Percentiles rank a stretch among this genome's conserved stretches.
phyloP scores from a whole-genome alignment of 2,329 filamentous ascomycete genomes.

The Nemania serpens region DNA sequence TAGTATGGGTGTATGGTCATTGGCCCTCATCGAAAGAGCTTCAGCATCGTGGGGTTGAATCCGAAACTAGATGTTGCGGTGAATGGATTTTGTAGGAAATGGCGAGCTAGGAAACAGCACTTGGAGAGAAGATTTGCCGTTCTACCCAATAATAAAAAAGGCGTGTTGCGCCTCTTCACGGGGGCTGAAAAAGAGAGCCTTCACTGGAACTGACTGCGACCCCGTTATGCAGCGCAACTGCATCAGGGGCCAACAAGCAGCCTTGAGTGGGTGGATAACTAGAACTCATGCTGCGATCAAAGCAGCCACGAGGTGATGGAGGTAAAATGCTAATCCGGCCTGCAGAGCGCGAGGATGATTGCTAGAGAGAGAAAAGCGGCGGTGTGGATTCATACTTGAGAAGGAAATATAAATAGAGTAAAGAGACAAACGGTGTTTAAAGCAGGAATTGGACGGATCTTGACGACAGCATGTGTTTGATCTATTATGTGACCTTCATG shows the following conservation, averaged over 20 bases:
- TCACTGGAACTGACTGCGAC: neutral
- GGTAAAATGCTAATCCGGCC: neutral
- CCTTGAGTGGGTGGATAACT: no score
- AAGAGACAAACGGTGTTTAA: neutral
- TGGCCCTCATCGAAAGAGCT: constrained; percentile 8
- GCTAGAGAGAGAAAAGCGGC: neutral
- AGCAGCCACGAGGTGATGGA: neutral
- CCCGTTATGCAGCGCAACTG: constrained; percentile 9
- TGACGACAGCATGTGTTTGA: neutral
- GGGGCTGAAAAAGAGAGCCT: constrained; percentile 1
- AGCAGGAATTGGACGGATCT: neutral
- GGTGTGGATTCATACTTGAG: neutral
- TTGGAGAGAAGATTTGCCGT: neutral
- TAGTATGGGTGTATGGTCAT: constrained; percentile 23
- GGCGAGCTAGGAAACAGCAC: neutral
- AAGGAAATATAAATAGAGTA: neutral
- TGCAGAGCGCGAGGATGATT: neutral
- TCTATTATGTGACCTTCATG: neutral
- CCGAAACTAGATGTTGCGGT: constrained; percentile 1
- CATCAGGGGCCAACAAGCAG: constrained; percentile 2
- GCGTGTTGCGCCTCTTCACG: no score
- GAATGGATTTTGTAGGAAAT: neutral
- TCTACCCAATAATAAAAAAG: no score
- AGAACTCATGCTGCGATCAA: no score
- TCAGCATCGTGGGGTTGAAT: neutral